Evolutionary conservation across 1,284 basidiomycete genomes (phyloP).

Genomic region (Apiotrichum sp.): DNA sequence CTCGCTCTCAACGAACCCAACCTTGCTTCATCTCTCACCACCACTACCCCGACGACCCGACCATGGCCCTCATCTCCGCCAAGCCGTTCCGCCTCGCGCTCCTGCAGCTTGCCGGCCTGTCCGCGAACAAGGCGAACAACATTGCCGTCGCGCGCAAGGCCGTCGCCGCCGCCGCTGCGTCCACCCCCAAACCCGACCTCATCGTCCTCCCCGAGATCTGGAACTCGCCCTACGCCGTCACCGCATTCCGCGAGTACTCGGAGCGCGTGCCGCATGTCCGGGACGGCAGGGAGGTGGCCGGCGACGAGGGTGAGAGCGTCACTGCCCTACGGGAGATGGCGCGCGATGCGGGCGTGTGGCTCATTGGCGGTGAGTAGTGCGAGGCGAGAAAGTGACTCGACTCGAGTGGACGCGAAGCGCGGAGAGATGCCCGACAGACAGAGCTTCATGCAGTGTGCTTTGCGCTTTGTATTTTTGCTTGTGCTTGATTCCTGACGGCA

Average conservation of each 20-base stretch:
- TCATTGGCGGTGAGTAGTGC: constrained; percentile 73
- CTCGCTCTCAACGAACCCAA: no score
- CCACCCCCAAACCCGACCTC: constrained; percentile 58
- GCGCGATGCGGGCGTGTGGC: constrained; percentile 72
- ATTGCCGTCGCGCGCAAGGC: constrained; percentile 71
- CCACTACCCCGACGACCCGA: constrained; percentile 5
- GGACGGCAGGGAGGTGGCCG: constrained; percentile 6
- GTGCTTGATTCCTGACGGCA: constrained; percentile 31
- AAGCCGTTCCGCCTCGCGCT: constrained; percentile 76
- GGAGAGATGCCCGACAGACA: no score
- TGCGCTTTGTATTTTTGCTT: no score
- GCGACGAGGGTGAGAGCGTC: constrained; percentile 61
- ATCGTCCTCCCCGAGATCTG: constrained; percentile 96
- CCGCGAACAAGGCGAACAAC: constrained; percentile 65
- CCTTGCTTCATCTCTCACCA: neutral
- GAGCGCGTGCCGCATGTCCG: constrained; percentile 60
- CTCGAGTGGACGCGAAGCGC: no score
- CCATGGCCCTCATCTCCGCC: constrained; percentile 39
- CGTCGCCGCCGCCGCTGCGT: constrained; percentile 61
- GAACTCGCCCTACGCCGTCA: constrained; percentile 91
- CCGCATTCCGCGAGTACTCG: constrained; percentile 75
- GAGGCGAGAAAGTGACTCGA: no score
- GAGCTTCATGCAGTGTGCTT: no score
- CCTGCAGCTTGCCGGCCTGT: constrained; percentile 71
- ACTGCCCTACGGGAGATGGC: constrained; percentile 76